Evolutionary conservation across 2,329 filamentous ascomycete species (phyloP).

Genomic region (Cercospora sojina): DNA sequence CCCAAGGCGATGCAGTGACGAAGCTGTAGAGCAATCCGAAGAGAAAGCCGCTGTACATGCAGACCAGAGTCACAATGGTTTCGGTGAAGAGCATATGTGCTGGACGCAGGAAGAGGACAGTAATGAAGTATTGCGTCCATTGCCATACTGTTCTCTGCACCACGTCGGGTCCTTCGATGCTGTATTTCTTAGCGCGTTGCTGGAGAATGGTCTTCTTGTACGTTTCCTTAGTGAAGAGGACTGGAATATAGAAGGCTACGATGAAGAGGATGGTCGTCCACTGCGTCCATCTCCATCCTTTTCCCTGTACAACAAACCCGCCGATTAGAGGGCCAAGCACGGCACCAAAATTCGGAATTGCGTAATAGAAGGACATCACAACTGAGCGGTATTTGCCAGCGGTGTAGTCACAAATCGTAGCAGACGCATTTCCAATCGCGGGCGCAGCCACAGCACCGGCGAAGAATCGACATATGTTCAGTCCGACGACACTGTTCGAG

Average conservation of each 20-base stretch:
- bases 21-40: constrained; percentile 45
- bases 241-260: constrained; percentile 33
- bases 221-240: constrained; percentile 34
- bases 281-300: constrained; percentile 41
- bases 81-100: constrained; percentile 44
- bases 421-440: constrained; percentile 35
- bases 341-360: constrained; percentile 33
- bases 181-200: constrained; percentile 31
- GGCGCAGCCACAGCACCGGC: constrained; percentile 47
- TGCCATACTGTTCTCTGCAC: constrained; percentile 15
- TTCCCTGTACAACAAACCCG: constrained; percentile 34
- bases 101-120: constrained; percentile 31
- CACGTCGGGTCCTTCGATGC: constrained; percentile 26
- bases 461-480: constrained; percentile 45
- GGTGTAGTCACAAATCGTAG: constrained; percentile 38
- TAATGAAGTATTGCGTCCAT: constrained; percentile 27
- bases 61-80: constrained; percentile 44
- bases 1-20: constrained; percentile 41
- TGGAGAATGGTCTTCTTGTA: constrained; percentile 39
- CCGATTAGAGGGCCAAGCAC: constrained; percentile 45
- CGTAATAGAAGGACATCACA: constrained; percentile 33
- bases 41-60: constrained; percentile 44
- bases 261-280: constrained; percentile 37
- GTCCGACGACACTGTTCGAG: constrained; percentile 24
- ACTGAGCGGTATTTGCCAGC: constrained; percentile 32